Percentiles rank a stretch among this genome's conserved stretches.
Conservation (phyloP, 768 basidiomycete species). For the Sarcomyxa edulis region DNA sequence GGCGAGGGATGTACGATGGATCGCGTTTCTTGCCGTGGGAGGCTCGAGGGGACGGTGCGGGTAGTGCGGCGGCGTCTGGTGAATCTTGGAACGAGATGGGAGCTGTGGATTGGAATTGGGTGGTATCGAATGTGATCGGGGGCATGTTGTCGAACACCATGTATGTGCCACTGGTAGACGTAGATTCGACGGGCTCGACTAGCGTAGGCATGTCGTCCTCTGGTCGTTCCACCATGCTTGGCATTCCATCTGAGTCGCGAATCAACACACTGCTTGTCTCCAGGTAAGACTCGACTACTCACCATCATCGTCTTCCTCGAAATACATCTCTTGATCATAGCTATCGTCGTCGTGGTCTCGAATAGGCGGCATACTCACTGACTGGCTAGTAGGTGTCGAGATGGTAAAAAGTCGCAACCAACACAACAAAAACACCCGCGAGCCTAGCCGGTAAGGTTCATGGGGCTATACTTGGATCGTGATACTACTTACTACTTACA, state of each 20-base stretch:
- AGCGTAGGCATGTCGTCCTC: too few relatives aligned
- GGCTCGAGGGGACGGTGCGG: slow-evolving; percentile 17
- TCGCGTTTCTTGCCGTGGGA: slow-evolving; percentile 62
- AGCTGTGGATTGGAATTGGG: slow-evolving; percentile 20
- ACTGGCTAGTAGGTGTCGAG: slow-evolving; percentile 15
- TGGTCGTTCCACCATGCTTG: too few relatives aligned
- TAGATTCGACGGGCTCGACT: slow-evolving; percentile 51
- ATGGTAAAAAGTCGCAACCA: background rate
- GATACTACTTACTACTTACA: slow-evolving; percentile 13
- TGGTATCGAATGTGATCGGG: slow-evolving; percentile 38
- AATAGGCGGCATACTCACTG: slow-evolving; percentile 26
- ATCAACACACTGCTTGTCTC: too few relatives aligned
- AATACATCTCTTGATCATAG: background rate
- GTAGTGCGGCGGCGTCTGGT: slow-evolving; percentile 20
- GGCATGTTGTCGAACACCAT: slow-evolving; percentile 63
- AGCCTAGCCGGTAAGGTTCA: background rate
- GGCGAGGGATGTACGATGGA: slow-evolving; percentile 74
- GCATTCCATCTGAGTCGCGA: slow-evolving; percentile 40
- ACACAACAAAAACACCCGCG: background rate
- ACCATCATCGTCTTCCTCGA: slow-evolving; percentile 20
- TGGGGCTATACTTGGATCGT: background rate
- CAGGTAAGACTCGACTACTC: too few relatives aligned
- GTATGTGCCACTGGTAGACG: slow-evolving; percentile 47
- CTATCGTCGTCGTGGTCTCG: slow-evolving; percentile 16
- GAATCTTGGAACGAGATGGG: slow-evolving; percentile 22